phyloP scores from a whole-genome alignment of 1,139 yeast species.

The Scheffersomyces quercinus region DNA sequence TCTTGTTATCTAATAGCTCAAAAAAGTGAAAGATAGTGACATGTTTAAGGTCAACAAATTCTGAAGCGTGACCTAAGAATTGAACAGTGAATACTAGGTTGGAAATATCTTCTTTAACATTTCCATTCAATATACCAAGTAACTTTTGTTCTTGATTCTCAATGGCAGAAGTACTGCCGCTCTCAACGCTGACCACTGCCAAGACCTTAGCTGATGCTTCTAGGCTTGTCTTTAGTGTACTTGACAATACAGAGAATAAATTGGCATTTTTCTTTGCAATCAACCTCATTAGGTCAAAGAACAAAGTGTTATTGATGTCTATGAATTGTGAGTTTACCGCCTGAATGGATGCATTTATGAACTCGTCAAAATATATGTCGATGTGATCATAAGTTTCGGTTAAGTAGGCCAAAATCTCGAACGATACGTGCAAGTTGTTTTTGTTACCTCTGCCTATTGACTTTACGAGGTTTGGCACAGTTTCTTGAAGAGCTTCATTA shows the following conservation, averaged over 20 bases:
- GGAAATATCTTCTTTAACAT: slow-evolving; percentile 15
- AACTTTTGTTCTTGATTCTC: slow-evolving; percentile 31
- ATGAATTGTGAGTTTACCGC: slow-evolving; percentile 12
- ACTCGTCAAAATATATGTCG: not conserved
- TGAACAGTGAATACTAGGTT: slow-evolving; percentile 30
- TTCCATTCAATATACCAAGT: slow-evolving; percentile 18
- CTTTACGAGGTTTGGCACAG: not conserved
- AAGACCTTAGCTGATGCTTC: slow-evolving; percentile 37
- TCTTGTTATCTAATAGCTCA: slow-evolving; percentile 8
- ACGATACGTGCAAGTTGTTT: not conserved
- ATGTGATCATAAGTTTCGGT: not conserved
- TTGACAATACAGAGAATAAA: slow-evolving; percentile 4
- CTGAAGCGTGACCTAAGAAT: slow-evolving; percentile 51
- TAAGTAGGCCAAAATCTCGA: slow-evolving; percentile 7
- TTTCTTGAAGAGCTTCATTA: not conserved
- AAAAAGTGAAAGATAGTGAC: slow-evolving; percentile 7
- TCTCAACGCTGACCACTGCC: slow-evolving; percentile 41
- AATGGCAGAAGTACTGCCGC: slow-evolving; percentile 30
- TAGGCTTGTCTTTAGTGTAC: slow-evolving; percentile 15
- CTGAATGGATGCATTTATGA: slow-evolving; percentile 5
- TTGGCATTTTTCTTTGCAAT: slow-evolving; percentile 4
- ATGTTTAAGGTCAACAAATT: slow-evolving; percentile 10
- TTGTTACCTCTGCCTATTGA: not conserved
- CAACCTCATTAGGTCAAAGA: slow-evolving; percentile 5
- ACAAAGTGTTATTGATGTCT: slow-evolving; percentile 11